Percentiles rank a stretch among this genome's conserved stretches.
Evolutionary conservation across 345 rosid species (phyloP).

Genomic region (Arabidopsis thaliana): TAIR10.1 NC_003071.7:7576501-7577000

Average conservation of each 20-base stretch:
- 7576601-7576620: background rate
- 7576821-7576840: slow-evolving; percentile 70
- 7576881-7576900: slow-evolving; percentile 68
- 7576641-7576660: slow-evolving; percentile 44
- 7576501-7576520: slow-evolving; percentile 24
- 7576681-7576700: slow-evolving; percentile 37
- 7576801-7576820: slow-evolving; percentile 64
- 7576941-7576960: slow-evolving; percentile 56
- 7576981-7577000: slow-evolving; percentile 76
- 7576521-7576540: background rate
- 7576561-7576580: slow-evolving; percentile 32
- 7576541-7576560: background rate
- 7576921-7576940: slow-evolving; percentile 14
- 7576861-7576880: slow-evolving; percentile 57
- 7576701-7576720: slow-evolving; percentile 35
- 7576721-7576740: slow-evolving; percentile 37
- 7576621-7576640: slow-evolving; percentile 6
- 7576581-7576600: slow-evolving; percentile 19
- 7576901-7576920: slow-evolving; percentile 6
- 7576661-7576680: slow-evolving; percentile 26
- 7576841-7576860: slow-evolving; percentile 63
- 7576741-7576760: slow-evolving; percentile 47
- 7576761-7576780: slow-evolving; percentile 79
- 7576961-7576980: slow-evolving; percentile 67
- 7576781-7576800: slow-evolving; percentile 63